Evolutionary conservation across 805 yeast species (phyloP).

Genomic region (Zygoascus bituminiphila): DNA sequence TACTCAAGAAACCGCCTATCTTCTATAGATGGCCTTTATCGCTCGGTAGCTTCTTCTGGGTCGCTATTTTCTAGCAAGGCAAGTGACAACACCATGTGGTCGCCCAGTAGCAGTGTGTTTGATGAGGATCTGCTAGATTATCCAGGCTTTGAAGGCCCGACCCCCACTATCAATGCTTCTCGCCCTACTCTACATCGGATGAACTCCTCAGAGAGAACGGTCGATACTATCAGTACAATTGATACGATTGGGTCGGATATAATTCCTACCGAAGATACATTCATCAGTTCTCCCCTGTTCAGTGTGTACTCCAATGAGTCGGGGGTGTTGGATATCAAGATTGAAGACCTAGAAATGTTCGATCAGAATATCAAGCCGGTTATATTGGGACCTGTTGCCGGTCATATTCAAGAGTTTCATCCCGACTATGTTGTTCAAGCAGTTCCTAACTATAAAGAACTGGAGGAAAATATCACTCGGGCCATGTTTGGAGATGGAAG

Average conservation of each 20-base stretch:
- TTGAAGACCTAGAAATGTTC: neutral
- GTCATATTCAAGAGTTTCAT: slow-evolving; percentile 20
- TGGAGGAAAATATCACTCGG: slow-evolving; percentile 18
- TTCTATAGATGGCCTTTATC: slow-evolving; percentile 9
- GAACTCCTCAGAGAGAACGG: slow-evolving; percentile 12
- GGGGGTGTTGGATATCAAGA: neutral
- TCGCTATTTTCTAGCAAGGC: slow-evolving; percentile 7
- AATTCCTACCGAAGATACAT: neutral
- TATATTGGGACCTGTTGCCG: slow-evolving; percentile 15
- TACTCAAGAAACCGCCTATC: neutral
- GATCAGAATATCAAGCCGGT: slow-evolving; percentile 11
- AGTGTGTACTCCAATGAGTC: neutral
- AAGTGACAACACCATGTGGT: neutral
- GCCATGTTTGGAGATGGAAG: slow-evolving; percentile 19
- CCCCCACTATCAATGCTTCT: neutral
- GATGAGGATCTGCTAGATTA: neutral
- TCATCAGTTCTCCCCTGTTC: neutral
- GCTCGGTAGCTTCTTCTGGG: slow-evolving; percentile 3
- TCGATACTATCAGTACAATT: slow-evolving; percentile 6
- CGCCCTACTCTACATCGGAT: slow-evolving; percentile 9
- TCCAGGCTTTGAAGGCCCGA: slow-evolving; percentile 1
- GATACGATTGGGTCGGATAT: neutral
- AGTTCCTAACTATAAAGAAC: slow-evolving; percentile 14
- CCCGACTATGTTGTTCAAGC: slow-evolving; percentile 23
- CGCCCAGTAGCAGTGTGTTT: slow-evolving; percentile 1